Evolutionary conservation across 768 basidiomycete genomes (phyloP).

Genomic region (Paxillus involutus): DNA sequence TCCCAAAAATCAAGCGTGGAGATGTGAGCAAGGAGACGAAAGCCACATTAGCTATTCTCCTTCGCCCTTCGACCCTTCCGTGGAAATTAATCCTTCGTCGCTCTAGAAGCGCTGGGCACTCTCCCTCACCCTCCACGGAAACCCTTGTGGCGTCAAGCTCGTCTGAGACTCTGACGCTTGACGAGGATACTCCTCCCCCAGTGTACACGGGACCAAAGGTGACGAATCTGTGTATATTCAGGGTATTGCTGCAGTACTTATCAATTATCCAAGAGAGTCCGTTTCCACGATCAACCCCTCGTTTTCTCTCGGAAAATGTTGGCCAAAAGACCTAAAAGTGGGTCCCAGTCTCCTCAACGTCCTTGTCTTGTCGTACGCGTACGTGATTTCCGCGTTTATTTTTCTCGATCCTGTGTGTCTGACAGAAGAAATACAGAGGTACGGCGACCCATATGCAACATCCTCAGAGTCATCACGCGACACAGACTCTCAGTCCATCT

Average conservation of each 20-base stretch:
- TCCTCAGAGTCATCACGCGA: background rate
- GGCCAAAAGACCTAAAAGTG: slow-evolving; percentile 13
- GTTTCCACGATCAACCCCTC: slow-evolving; percentile 27
- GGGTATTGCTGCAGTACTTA: background rate
- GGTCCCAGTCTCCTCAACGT: slow-evolving; percentile 19
- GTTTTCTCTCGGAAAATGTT: slow-evolving; percentile 20
- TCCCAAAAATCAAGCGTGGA: slow-evolving; percentile 11
- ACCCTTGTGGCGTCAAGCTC: slow-evolving; percentile 2
- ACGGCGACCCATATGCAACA: background rate
- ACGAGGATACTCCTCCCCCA: slow-evolving; percentile 4
- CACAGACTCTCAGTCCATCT: slow-evolving; percentile 21
- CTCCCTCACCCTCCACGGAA: background rate
- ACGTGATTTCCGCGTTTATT: background rate
- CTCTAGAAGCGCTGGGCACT: background rate
- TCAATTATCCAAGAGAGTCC: slow-evolving; percentile 16
- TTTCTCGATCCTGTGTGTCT: background rate
- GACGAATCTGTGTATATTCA: background rate
- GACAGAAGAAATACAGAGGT: slow-evolving; percentile 16
- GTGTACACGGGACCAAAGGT: slow-evolving; percentile 20
- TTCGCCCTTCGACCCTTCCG: slow-evolving; percentile 22
- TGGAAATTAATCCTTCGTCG: slow-evolving; percentile 17
- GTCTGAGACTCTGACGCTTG: slow-evolving; percentile 4
- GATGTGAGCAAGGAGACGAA: slow-evolving; percentile 17
- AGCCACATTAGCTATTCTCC: slow-evolving; percentile 16
- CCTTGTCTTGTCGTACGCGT: slow-evolving; percentile 30